Evolutionary conservation across 2,329 filamentous ascomycete genomes (phyloP).

Genomic region (Pseudopyricularia javanii): DNA sequence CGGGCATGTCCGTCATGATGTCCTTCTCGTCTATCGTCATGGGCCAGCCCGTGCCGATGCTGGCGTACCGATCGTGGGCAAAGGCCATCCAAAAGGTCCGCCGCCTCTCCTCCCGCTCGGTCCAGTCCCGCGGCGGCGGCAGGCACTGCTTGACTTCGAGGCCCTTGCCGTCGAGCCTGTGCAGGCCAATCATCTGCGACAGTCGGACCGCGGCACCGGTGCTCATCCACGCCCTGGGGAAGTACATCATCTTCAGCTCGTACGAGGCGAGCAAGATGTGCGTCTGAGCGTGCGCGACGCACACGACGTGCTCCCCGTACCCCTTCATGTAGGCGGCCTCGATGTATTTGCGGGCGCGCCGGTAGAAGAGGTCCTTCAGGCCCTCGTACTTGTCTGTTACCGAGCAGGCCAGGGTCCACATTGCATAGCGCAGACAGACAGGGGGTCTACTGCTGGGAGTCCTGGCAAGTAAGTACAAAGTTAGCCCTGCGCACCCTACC

Average conservation of each 20-base stretch:
- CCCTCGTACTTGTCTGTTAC: constrained; percentile 69
- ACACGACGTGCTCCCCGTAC: constrained; percentile 80
- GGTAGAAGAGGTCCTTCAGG: constrained; percentile 81
- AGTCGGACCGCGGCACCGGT: constrained; percentile 71
- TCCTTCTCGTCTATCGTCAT: constrained; percentile 89
- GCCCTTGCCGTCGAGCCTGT: constrained; percentile 70
- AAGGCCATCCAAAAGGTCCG: constrained; percentile 95
- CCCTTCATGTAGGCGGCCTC: constrained; percentile 86
- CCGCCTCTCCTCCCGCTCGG: constrained; percentile 79
- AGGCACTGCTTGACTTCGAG: constrained; percentile 90
- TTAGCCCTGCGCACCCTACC: background rate
- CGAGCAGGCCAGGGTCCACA: constrained; percentile 90
- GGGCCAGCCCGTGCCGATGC: constrained; percentile 94
- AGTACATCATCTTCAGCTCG: constrained; percentile 97
- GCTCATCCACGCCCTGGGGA: constrained; percentile 90
- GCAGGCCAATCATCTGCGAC: constrained; percentile 83
- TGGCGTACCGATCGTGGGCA: constrained; percentile 81
- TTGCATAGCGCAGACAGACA: constrained; percentile 79
- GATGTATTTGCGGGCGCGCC: constrained; percentile 77
- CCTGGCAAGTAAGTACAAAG: constrained; percentile 26
- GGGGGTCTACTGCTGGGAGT: constrained; percentile 78
- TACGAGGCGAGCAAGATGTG: constrained; percentile 71
- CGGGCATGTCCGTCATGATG: constrained; percentile 74
- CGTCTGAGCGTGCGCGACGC: constrained; percentile 73
- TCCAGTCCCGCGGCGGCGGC: constrained; percentile 81